A percentile compares a stretch with the other conserved stretches of the same genome.
Evolutionary conservation across 352 stramenopile species (phyloP).

Genomic region (Phytophthora cryptogea): DNA sequence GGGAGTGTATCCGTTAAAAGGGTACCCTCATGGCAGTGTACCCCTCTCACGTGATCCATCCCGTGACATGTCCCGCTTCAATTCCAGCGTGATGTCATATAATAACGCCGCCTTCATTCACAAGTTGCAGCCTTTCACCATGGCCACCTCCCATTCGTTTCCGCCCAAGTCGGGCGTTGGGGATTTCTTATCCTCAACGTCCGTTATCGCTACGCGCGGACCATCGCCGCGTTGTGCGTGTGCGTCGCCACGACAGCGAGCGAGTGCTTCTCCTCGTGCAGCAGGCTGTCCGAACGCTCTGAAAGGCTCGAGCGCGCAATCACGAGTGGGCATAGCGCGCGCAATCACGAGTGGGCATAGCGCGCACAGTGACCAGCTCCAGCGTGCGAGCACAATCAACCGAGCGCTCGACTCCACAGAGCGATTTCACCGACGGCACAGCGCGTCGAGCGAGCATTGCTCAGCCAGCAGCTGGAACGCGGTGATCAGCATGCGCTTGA

Average conservation of each 20-base stretch:
- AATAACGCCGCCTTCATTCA: not conserved
- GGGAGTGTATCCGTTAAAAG: not conserved
- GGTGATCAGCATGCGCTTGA: constrained; percentile 33
- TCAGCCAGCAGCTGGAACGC: constrained; percentile 23
- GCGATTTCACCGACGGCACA: constrained; percentile 1
- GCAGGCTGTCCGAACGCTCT: constrained; percentile 9
- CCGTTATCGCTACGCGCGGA: not conserved
- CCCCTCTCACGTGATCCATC: too few species aligned
- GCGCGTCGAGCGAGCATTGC: constrained; percentile 9
- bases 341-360: not conserved
- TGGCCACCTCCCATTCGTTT: too few species aligned
- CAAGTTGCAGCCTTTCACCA: too few species aligned
- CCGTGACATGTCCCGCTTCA: not conserved
- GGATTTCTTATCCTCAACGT: constrained; percentile 4
- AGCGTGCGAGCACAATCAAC: constrained; percentile 16
- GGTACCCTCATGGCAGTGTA: not conserved
- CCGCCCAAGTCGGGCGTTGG: not conserved
- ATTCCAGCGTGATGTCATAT: constrained; percentile 1
- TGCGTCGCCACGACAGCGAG: constrained; percentile 3
- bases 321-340: not conserved
- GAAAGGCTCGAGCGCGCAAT: constrained; percentile 11
- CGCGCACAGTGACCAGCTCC: not conserved
- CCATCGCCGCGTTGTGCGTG: constrained; percentile 14
- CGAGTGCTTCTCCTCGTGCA: constrained; percentile 15
- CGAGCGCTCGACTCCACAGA: not conserved